These are phyloP conservation scores for Podaxis carcinomalis DNA, from an alignment of 768 basidiomycete species.

Conservation along the genomic window DNA sequence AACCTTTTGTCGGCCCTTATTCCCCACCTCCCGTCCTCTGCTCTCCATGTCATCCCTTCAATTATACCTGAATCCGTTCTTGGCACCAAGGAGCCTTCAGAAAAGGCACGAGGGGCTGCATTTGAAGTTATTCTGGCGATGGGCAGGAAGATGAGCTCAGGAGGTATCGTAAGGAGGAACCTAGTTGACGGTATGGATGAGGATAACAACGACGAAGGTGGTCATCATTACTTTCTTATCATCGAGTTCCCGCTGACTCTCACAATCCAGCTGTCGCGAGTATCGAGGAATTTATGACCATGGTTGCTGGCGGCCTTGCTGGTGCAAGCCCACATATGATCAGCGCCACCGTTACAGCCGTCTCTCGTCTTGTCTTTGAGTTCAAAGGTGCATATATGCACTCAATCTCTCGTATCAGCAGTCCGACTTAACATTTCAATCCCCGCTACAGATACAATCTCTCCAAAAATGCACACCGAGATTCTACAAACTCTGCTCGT, in stretches of 20 bases:
- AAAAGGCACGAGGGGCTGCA: constrained; percentile 83
- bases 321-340: constrained; percentile 97
- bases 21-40: constrained; percentile 58
- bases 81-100: constrained; percentile 95
- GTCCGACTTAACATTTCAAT: background rate
- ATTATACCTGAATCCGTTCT: constrained; percentile 92
- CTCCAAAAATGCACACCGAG: constrained; percentile 71
- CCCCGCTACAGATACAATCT: constrained; percentile 53
- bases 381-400: constrained; percentile 68
- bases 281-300: constrained; percentile 91
- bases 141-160: constrained; percentile 87
- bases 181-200: constrained; percentile 84
- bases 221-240: constrained; percentile 21
- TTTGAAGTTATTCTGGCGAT: constrained; percentile 89
- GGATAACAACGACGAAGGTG: constrained; percentile 46
- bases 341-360: constrained; percentile 91
- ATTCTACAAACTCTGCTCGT: constrained; percentile 83
- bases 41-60: constrained; percentile 81
- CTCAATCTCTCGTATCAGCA: background rate
- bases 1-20: constrained; percentile 69
- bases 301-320: constrained; percentile 93
- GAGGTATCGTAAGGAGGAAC: constrained; percentile 75
- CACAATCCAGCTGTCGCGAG: constrained; percentile 51
- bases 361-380: constrained; percentile 92
- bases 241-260: background rate